Evolutionary conservation across 2,329 filamentous ascomycete genomes (phyloP).

Genomic region (Alternaria incomplexa): DNA sequence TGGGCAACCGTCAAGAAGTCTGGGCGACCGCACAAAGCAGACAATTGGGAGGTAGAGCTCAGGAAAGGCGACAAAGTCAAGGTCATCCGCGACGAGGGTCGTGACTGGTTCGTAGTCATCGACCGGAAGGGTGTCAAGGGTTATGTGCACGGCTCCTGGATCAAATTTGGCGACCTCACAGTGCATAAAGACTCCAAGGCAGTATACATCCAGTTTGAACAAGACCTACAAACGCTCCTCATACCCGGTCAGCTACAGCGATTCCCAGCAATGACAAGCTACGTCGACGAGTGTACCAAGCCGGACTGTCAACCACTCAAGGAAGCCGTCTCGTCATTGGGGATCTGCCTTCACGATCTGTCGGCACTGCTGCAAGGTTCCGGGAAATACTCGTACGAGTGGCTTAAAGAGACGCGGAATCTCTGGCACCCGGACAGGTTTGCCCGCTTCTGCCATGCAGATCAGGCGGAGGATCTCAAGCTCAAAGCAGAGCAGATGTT

Average conservation of each 20-base stretch:
- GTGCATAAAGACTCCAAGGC: slow-evolving; percentile 14
- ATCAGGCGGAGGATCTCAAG: slow-evolving; percentile 28
- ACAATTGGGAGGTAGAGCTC: slow-evolving; percentile 34
- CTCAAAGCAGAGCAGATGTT: slow-evolving; percentile 36
- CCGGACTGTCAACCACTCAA: slow-evolving; percentile 28
- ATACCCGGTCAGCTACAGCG: slow-evolving; percentile 17
- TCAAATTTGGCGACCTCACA: slow-evolving; percentile 26
- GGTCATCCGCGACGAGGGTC: slow-evolving; percentile 28
- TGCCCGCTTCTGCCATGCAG: slow-evolving; percentile 30
- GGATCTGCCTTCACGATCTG: slow-evolving; percentile 41
- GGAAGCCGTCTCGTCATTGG: slow-evolving; percentile 13
- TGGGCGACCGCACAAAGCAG: slow-evolving; percentile 28
- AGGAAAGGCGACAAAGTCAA: slow-evolving; percentile 32
- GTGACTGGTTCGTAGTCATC: slow-evolving; percentile 31
- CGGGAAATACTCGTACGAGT: slow-evolving; percentile 25
- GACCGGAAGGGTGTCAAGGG: slow-evolving; percentile 20
- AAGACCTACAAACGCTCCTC: slow-evolving; percentile 23
- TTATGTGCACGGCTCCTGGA: slow-evolving; percentile 33
- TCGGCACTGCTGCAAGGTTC: slow-evolving; percentile 33
- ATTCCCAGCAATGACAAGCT: slow-evolving; percentile 28
- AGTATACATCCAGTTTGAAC: slow-evolving; percentile 25
- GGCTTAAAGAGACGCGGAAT: slow-evolving; percentile 36
- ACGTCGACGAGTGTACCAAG: slow-evolving; percentile 28
- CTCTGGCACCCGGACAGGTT: slow-evolving; percentile 46
- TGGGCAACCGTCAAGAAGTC: slow-evolving; percentile 30